Percentiles rank a stretch among this genome's conserved stretches.
phyloP scores from a whole-genome alignment of 1,139 yeast genomes.

The Geotrichum restrictum region DNA sequence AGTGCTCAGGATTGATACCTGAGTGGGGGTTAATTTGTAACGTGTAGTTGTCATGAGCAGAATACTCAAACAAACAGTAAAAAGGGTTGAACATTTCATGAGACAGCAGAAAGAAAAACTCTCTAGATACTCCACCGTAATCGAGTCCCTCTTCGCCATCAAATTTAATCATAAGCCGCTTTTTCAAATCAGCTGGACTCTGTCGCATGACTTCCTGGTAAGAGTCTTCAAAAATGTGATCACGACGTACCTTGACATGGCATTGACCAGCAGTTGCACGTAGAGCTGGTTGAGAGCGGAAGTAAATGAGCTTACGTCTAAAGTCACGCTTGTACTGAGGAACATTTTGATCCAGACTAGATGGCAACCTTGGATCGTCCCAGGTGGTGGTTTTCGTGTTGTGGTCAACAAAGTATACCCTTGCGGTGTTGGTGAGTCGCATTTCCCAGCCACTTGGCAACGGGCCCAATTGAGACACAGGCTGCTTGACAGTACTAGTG shows the following conservation, averaged over 20 bases:
- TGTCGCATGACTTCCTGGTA: slow-evolving; percentile 98
- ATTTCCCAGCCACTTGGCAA: slow-evolving; percentile 99
- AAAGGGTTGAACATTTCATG: slow-evolving; percentile 99
- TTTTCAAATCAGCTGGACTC: slow-evolving; percentile 97
- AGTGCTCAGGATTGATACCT: slow-evolving; percentile 96
- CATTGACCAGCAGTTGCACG: slow-evolving; percentile 98
- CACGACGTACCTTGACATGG: slow-evolving; percentile 95
- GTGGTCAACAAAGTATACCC: slow-evolving; percentile 97
- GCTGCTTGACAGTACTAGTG: slow-evolving; percentile 48
- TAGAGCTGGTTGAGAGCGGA: slow-evolving; percentile 96
- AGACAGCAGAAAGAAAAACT: slow-evolving; percentile 89
- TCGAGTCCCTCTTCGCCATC: slow-evolving; percentile 99
- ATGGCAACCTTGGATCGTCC: slow-evolving; percentile 99
- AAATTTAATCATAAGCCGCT: slow-evolving; percentile 94
- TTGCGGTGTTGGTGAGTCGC: slow-evolving; percentile 96
- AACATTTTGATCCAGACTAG: slow-evolving; percentile 93
- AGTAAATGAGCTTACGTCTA: slow-evolving; percentile 92
- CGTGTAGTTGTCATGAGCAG: slow-evolving; percentile 97
- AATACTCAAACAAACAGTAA: slow-evolving; percentile 93
- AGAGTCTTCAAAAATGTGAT: slow-evolving; percentile 93
- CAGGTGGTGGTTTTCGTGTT: slow-evolving; percentile 98
- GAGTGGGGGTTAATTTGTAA: slow-evolving; percentile 96
- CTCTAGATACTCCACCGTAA: slow-evolving; percentile 99
- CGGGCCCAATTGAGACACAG: slow-evolving; percentile 97
- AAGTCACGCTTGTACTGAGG: slow-evolving; percentile 99